phyloP scores from a whole-genome alignment of 495 filamentous ascomycete genomes.

The Penicillium maclennaniae region DNA sequence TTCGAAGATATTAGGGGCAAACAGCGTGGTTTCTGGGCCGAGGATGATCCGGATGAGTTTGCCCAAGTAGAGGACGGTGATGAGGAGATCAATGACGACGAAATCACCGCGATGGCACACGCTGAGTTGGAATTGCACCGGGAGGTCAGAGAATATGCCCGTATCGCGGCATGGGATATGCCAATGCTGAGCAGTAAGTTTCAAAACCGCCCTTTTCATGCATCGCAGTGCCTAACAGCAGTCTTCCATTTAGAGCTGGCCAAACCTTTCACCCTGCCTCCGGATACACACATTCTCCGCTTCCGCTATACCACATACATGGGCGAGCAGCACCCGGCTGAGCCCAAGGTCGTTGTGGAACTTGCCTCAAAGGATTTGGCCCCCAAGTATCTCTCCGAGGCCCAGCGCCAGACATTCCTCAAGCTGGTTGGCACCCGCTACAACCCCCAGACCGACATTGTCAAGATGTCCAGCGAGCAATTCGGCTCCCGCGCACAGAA shows the following conservation, averaged over 20 bases:
- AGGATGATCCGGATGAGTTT: constrained; percentile 52
- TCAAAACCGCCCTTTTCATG: not conserved
- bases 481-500: constrained; percentile 88
- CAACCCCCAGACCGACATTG: constrained; percentile 78
- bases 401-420: constrained; percentile 73
- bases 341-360: constrained; percentile 89
- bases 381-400: constrained; percentile 52
- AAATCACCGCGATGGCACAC: constrained; percentile 77
- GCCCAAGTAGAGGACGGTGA: constrained; percentile 55
- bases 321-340: constrained; percentile 88
- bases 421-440: constrained; percentile 87
- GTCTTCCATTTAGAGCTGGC: constrained; percentile 58
- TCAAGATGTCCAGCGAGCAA: constrained; percentile 88
- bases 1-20: constrained; percentile 33
- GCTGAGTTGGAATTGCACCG: constrained; percentile 84
- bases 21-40: constrained; percentile 48
- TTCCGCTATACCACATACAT: constrained; percentile 98
- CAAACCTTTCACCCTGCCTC: constrained; percentile 69
- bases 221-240: constrained; percentile 20
- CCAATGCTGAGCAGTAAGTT: constrained; percentile 77
- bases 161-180: constrained; percentile 94
- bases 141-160: constrained; percentile 82
- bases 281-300: constrained; percentile 64
- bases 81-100: constrained; percentile 67
- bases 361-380: constrained; percentile 69